Conservation (phyloP, 139 green algal genomes). For the Tetraselmis striata region DNA sequence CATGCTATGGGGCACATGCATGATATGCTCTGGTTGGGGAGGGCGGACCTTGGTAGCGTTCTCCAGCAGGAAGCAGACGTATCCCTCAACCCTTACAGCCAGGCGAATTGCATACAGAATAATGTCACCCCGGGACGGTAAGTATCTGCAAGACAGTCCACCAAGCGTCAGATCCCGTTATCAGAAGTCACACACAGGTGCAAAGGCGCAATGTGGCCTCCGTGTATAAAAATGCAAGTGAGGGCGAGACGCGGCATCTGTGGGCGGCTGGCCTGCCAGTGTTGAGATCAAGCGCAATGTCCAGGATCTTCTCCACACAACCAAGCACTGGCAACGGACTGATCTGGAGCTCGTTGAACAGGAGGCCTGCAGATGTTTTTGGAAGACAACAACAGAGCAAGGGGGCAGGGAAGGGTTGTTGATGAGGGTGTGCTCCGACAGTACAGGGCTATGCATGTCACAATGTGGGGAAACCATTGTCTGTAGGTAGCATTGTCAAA, state of each 20-base stretch:
- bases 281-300: constrained; percentile 20
- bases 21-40: no score
- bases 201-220: no score
- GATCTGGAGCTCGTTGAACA: constrained; percentile 17
- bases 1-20: no score
- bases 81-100: constrained; percentile 9
- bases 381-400: no score
- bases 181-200: no score
- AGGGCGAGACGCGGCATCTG: neutral
- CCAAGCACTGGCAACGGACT: constrained; percentile 1
- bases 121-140: neutral
- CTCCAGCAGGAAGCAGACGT: constrained; percentile 2
- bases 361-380: constrained; percentile 11
- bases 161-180: no score
- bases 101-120: constrained; percentile 12
- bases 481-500: no score
- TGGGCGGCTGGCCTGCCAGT: constrained; percentile 1
- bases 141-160: constrained; percentile 1
- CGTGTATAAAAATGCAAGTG: no score
- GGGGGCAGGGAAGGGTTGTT: no score
- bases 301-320: constrained; percentile 14
- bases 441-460: no score
- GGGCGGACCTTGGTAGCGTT: neutral
- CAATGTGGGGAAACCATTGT: no score
- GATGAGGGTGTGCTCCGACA: no score